Evolutionary conservation across 2,329 filamentous ascomycete species (phyloP).

Genomic region (Cryphonectria carpinicola): DNA sequence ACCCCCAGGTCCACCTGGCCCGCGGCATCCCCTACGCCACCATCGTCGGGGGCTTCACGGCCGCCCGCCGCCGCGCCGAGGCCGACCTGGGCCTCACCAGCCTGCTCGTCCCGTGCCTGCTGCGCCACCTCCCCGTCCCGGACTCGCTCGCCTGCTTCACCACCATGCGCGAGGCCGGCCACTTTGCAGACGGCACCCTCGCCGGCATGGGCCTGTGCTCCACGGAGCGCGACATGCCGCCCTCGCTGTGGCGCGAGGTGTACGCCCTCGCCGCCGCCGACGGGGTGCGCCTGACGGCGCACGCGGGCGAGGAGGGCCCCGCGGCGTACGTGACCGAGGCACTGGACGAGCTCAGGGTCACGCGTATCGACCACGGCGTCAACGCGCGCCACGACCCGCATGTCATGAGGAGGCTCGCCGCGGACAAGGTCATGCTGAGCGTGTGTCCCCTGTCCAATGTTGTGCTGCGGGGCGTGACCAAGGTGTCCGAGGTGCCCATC

Average conservation of each 20-base stretch:
- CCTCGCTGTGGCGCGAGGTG: conserved; percentile 62
- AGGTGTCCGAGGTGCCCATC: conserved; percentile 62
- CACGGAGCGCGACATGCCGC: conserved; percentile 44
- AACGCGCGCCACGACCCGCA: conserved; percentile 62
- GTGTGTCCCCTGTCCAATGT: conserved; percentile 78
- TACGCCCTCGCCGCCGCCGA: conserved; percentile 58
- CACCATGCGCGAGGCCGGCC: conserved; percentile 45
- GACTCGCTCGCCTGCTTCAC: conserved; percentile 56
- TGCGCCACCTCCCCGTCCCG: conserved; percentile 68
- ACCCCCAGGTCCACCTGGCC: conserved; percentile 73
- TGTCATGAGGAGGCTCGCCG: conserved; percentile 62
- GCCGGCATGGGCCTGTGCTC: conserved; percentile 38
- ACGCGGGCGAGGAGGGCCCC: conserved; percentile 77
- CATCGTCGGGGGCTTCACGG: conserved; percentile 65
- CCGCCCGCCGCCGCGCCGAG: conserved; percentile 63
- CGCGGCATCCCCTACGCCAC: conserved; percentile 66
- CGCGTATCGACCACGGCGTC: conserved; percentile 77
- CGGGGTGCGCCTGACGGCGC: conserved; percentile 68
- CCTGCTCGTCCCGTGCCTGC: conserved; percentile 71
- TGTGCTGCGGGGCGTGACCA: conserved; percentile 57
- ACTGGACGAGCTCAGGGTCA: conserved; percentile 62
- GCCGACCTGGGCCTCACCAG: conserved; percentile 66
- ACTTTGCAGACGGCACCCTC: conserved; percentile 45
- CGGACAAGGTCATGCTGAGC: conserved; percentile 64
- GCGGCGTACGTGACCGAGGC: conserved; percentile 67